Conservation (phyloP, 805 yeast genomes). For the Tetrapisispora nanseiensis region DNA sequence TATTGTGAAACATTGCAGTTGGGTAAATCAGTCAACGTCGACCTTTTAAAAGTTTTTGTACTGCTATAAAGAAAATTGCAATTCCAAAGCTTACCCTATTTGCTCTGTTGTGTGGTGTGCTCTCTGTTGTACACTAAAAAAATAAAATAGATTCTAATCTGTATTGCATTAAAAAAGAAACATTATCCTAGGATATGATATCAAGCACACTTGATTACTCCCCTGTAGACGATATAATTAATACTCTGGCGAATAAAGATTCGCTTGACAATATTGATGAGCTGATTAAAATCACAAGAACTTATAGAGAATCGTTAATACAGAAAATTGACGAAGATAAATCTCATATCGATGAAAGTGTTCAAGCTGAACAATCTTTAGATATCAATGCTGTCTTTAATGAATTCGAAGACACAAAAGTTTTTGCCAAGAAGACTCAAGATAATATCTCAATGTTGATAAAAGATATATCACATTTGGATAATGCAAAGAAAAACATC, state of each 20-base stretch:
- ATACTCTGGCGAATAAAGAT: slow-evolving; percentile 42
- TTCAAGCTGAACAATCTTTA: slow-evolving; percentile 4
- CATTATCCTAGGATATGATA: too few species aligned
- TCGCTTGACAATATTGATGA: slow-evolving; percentile 42
- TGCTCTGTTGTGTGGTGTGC: too few species aligned
- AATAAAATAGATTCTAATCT: too few species aligned
- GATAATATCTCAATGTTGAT: slow-evolving; percentile 60
- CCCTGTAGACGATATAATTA: slow-evolving; percentile 43
- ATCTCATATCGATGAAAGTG: background rate
- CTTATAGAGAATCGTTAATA: slow-evolving; percentile 43
- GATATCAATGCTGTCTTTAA: slow-evolving; percentile 30
- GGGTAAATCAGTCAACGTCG: too few species aligned
- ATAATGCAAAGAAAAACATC: slow-evolving; percentile 73
- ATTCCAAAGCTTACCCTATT: too few species aligned
- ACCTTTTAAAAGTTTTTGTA: too few species aligned
- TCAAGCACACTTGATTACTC: slow-evolving; percentile 37
- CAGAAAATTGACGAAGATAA: slow-evolving; percentile 24
- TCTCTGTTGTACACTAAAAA: too few species aligned
- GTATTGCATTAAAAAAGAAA: too few species aligned
- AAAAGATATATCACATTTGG: slow-evolving; percentile 64
- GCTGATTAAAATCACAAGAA: slow-evolving; percentile 39
- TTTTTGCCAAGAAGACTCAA: slow-evolving; percentile 69
- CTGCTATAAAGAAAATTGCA: too few species aligned
- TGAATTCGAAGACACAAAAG: slow-evolving; percentile 58
- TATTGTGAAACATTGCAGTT: too few species aligned